phyloP scores from a whole-genome alignment of 306 rosid species.

The Cucurbita argyrosperma region DNA sequence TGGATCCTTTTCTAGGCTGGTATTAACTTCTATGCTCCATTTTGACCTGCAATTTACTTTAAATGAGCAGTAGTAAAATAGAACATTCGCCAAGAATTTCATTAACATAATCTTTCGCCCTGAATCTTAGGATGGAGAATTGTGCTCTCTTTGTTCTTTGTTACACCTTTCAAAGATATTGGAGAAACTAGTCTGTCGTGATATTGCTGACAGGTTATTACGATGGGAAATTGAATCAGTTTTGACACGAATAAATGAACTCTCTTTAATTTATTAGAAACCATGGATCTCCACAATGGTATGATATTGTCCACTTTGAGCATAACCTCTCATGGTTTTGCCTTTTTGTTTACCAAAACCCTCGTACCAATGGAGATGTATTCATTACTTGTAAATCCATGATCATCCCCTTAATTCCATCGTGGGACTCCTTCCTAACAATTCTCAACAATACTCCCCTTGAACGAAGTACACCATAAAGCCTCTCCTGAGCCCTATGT shows the following conservation, averaged over 20 bases:
- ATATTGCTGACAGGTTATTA: not conserved
- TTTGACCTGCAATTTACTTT: not conserved
- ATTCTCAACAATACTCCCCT: no score
- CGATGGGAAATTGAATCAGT: not conserved
- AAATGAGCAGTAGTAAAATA: not conserved
- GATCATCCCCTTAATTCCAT: no score
- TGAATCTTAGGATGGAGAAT: not conserved
- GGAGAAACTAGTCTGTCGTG: not conserved
- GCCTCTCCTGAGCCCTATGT: no score
- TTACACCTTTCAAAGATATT: not conserved
- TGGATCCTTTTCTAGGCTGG: not conserved
- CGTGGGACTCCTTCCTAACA: no score
- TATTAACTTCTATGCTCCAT: not conserved
- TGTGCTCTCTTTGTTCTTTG: not conserved
- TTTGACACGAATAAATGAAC: not conserved
- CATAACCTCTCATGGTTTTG: no score
- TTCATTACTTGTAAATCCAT: no score
- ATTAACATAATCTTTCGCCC: not conserved
- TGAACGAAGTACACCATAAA: no score
- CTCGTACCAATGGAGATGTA: no score
- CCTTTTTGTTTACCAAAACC: no score
- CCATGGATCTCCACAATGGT: no score
- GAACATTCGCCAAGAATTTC: not conserved
- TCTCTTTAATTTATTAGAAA: not conserved
- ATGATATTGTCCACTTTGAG: no score